These are phyloP conservation scores for Boletus tomentosulus DNA, from an alignment of 768 basidiomycete species.

Conservation along the genomic window DNA sequence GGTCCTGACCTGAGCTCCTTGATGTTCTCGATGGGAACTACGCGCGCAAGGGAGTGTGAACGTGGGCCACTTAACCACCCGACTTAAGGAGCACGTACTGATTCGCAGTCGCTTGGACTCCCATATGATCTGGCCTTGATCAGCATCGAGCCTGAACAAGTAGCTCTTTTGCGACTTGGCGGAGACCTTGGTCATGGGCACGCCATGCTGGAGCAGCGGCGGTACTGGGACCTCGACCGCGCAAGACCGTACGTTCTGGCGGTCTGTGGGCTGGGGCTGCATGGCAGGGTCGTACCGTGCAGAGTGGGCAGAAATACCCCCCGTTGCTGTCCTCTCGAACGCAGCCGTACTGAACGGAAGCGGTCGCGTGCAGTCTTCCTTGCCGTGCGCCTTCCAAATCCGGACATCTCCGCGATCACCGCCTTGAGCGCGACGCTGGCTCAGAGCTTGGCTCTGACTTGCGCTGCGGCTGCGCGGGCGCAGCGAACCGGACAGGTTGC, in stretches of 20 bases:
- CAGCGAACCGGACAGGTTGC: conserved; percentile 26
- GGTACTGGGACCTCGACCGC: conserved; percentile 51
- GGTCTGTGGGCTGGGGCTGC: not conserved
- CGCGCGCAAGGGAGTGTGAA: not conserved
- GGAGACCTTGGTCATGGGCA: conserved; percentile 80
- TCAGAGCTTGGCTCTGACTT: not conserved
- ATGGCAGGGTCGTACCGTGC: not conserved
- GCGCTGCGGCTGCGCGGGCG: conserved; percentile 14
- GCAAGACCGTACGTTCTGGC: conserved; percentile 1
- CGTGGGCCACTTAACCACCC: not conserved
- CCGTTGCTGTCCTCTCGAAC: not conserved
- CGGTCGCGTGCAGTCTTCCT: not conserved
- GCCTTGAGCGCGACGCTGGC: not conserved
- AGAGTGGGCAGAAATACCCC: not conserved
- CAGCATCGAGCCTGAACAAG: conserved; percentile 69
- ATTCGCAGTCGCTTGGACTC: conserved; percentile 66
- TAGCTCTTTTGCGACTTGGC: conserved; percentile 70
- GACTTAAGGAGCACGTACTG: conserved; percentile 39
- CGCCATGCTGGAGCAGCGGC: conserved; percentile 53
- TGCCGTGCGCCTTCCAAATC: conserved; percentile 21
- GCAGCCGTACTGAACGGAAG: not conserved
- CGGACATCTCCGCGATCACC: conserved; percentile 7
- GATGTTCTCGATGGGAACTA: conserved; percentile 84
- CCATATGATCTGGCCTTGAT: conserved; percentile 78
- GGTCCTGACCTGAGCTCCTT: conserved; percentile 78